Base-by-base conservation (phyloP, 1,284 basidiomycete species). In the Malassezia yamatoensis region DNA sequence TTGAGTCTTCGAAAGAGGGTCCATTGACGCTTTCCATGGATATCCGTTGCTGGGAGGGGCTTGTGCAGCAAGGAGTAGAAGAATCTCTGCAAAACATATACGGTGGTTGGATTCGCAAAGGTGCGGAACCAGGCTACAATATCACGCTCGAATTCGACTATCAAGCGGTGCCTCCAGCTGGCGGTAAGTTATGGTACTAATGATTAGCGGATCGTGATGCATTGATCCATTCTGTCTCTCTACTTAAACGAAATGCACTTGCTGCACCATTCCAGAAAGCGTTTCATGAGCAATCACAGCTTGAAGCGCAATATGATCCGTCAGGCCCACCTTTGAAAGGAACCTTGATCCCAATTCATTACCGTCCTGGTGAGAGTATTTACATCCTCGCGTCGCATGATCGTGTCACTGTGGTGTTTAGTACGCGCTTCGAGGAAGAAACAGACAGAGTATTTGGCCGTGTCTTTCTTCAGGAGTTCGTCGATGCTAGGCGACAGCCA, bases 381-480 rank as follows among this genome's bases (percentile, higher is more conserved):
- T 98, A 91, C 76, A 82, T 99, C 40, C 87, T 89, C 68, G 90
- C 94, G 5, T 84, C 86, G 42, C 82, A 84, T 49, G 94, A 99
- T 80, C 86, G 94, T 59, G 93, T 99, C 49, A 98, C 94, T 0
- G 89, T 96, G 55, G 88, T 96, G 68, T 98, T 99, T 78, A 90
- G 87, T 4, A 99, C 94, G 11, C 82, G 90, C 43, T 99, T 99
- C 79, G 83, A 87, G 68, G 94, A 98, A 69, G 94, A 99, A 77
- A 96, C 93, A 6, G 94, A 99, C 78, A 83, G 90, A 53, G 88
- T 96, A 49, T 89, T 90, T 74, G 94, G 94, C 21, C 90, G 90
- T 71, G 87, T 98, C 6, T 99, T 99, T 79, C 78, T 99, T 58
- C 94, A 98, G 81, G 94, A 98, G 83, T 99, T 99, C 66, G 94